A percentile compares a stretch with the other conserved stretches of the same genome.
These are phyloP conservation scores for Trichoderma gamsii DNA, from an alignment of 495 filamentous ascomycete species.

Conservation along the genomic window DNA sequence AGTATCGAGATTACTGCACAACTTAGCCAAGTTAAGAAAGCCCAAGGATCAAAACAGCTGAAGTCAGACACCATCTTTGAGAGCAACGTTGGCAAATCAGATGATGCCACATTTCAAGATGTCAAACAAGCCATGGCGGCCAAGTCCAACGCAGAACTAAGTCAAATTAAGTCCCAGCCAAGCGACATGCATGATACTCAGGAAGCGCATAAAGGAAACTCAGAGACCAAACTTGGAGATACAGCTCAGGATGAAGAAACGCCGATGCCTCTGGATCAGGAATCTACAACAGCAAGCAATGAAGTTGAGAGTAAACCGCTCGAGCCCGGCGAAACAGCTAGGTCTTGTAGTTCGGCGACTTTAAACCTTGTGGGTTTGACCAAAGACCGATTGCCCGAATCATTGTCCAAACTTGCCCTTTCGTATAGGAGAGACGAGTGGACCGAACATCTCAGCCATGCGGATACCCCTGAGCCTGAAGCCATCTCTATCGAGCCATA, in stretches of 20 bases:
- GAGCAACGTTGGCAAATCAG: not conserved
- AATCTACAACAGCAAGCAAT: not conserved
- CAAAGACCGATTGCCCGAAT: slow-evolving; percentile 45
- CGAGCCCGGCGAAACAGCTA: slow-evolving; percentile 18
- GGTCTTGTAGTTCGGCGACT: slow-evolving; percentile 31
- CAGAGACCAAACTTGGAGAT: not conserved
- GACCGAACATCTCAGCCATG: slow-evolving; percentile 80
- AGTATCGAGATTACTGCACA: slow-evolving; percentile 27
- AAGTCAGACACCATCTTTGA: not conserved
- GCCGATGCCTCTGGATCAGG: not conserved
- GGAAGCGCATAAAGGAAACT: not conserved
- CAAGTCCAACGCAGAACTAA: no score
- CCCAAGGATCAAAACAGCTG: not conserved
- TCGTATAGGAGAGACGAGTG: slow-evolving; percentile 93
- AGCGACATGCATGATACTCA: not conserved
- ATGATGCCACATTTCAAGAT: not conserved
- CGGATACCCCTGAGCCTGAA: slow-evolving; percentile 69
- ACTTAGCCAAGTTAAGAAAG: slow-evolving; percentile 17
- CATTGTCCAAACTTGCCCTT: slow-evolving; percentile 64
- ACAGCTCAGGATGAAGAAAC: not conserved
- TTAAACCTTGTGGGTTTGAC: slow-evolving; percentile 40
- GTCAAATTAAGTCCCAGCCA: no score
- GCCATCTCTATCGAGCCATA: slow-evolving; percentile 44
- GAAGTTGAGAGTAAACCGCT: slow-evolving; percentile 15
- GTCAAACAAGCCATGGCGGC: not conserved